Conservation (phyloP, 352 stramenopile species). For the Globisporangium solare region DNA sequence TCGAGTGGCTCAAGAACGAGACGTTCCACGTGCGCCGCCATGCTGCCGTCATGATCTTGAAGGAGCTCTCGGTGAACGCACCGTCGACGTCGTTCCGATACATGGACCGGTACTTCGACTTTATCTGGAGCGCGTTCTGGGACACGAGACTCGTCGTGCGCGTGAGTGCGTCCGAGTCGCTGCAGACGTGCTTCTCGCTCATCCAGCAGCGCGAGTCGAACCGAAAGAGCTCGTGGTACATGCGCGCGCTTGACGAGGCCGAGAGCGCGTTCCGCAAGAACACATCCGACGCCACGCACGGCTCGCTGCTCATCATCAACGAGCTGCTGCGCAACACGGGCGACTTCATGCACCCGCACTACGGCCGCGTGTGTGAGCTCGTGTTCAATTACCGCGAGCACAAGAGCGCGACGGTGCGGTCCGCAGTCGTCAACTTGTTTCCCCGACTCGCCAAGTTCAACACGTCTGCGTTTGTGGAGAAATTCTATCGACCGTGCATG, state of each 20-base stretch:
- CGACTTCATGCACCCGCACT: constrained; percentile 88
- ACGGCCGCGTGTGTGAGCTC: constrained; percentile 60
- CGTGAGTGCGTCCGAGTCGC: constrained; percentile 75
- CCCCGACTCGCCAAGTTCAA: constrained; percentile 87
- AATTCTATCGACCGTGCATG: constrained; percentile 81
- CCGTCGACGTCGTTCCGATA: constrained; percentile 83
- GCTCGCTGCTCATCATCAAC: constrained; percentile 80
- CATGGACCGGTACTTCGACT: constrained; percentile 89
- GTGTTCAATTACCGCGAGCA: constrained; percentile 78
- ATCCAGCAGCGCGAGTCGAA: constrained; percentile 88
- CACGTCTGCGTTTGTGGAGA: constrained; percentile 80
- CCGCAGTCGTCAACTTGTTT: constrained; percentile 83
- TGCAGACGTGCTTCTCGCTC: constrained; percentile 83
- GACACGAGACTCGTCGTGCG: constrained; percentile 74
- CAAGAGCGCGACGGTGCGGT: constrained; percentile 71
- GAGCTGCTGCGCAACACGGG: constrained; percentile 83
- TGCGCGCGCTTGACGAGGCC: constrained; percentile 70
- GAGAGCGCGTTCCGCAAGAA: constrained; percentile 67
- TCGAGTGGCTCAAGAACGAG: constrained; percentile 88
- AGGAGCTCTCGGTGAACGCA: constrained; percentile 82
- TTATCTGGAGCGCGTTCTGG: constrained; percentile 89
- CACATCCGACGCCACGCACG: constrained; percentile 77
- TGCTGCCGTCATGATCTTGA: constrained; percentile 83
- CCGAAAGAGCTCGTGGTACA: constrained; percentile 80
- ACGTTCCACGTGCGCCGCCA: constrained; percentile 85